Percentiles rank a stretch among this genome's conserved stretches.
Conservation (phyloP, 2,329 filamentous ascomycete genomes). For the Ceratocystis diversiconidia region DNA sequence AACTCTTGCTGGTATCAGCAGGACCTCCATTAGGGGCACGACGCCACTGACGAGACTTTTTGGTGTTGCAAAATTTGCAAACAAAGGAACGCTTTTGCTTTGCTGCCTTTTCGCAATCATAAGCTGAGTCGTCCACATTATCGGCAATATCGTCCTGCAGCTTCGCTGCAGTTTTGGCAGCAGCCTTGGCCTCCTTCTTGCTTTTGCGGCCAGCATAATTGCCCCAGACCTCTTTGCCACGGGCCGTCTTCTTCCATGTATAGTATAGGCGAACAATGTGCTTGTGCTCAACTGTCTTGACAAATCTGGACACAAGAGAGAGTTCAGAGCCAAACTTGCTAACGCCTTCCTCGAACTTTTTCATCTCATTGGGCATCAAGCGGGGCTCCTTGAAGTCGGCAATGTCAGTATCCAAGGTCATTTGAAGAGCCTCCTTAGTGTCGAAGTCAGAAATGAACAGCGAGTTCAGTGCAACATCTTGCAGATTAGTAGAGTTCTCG, state of each 20-base stretch:
- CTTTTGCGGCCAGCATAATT: conserved; percentile 76
- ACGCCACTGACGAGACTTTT: conserved; percentile 76
- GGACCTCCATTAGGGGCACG: conserved; percentile 61
- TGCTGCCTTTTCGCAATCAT: conserved; percentile 72
- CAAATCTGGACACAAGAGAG: conserved; percentile 65
- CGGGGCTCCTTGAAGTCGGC: conserved; percentile 73
- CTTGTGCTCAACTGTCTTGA: conserved; percentile 60
- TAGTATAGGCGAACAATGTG: conserved; percentile 90
- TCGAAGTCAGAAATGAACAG: conserved; percentile 62
- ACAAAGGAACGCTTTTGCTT: conserved; percentile 70
- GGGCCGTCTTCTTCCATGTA: conserved; percentile 89
- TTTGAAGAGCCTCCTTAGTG: conserved; percentile 52
- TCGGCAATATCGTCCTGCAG: conserved; percentile 86
- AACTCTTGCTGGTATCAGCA: conserved; percentile 44
- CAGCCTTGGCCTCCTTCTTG: conserved; percentile 70
- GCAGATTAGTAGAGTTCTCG: conserved; percentile 66
- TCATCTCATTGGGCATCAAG: conserved; percentile 61
- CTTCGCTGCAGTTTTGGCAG: conserved; percentile 56
- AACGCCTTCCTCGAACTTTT: conserved; percentile 85
- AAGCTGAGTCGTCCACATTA: conserved; percentile 86
- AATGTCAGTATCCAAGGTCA: conserved; percentile 53
- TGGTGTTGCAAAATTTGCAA: conserved; percentile 83
- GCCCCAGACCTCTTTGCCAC: conserved; percentile 79
- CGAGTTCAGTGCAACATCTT: conserved; percentile 67
- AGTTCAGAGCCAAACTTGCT: conserved; percentile 84